Evolutionary conservation across 2,329 filamentous ascomycete species (phyloP).

Genomic region (Juglanconis sp.): DNA sequence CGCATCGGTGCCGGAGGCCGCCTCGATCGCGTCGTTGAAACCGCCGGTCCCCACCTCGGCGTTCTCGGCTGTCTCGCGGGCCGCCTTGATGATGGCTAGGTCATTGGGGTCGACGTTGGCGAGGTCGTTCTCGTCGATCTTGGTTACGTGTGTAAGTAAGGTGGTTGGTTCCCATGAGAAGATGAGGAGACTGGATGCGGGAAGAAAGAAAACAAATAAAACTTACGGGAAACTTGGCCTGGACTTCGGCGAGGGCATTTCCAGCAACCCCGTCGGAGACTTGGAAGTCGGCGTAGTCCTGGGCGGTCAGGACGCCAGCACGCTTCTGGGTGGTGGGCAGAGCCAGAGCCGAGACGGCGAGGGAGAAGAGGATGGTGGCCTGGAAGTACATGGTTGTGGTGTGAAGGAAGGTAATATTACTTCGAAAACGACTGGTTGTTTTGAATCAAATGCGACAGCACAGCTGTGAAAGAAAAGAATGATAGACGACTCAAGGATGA

Average conservation of each 20-base stretch:
- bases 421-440: conserved; percentile 11
- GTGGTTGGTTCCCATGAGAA: not conserved
- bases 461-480: conserved; percentile 13
- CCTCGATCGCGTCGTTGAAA: conserved; percentile 52
- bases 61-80: conserved; percentile 46
- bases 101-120: conserved; percentile 45
- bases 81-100: conserved; percentile 48
- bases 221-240: conserved; percentile 51
- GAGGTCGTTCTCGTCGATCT: conserved; percentile 44
- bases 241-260: conserved; percentile 51
- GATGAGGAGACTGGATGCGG: not conserved
- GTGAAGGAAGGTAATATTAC: conserved; percentile 1
- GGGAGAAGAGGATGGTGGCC: conserved; percentile 33
- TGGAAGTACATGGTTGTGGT: conserved; percentile 36
- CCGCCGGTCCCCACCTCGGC: conserved; percentile 49
- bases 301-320: conserved; percentile 28
- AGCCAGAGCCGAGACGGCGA: conserved; percentile 34
- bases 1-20: conserved; percentile 38
- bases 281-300: conserved; percentile 39
- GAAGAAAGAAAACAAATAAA: not conserved
- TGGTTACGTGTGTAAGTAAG: not conserved
- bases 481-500: conserved; percentile 3
- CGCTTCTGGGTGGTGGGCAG: conserved; percentile 28
- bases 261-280: conserved; percentile 50
- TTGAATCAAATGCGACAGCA: conserved; percentile 13